These are phyloP conservation scores for Chrysanthemum lavandulifolium DNA, from an alignment of 129 eudicot genomes.

Conservation along the genomic window DNA sequence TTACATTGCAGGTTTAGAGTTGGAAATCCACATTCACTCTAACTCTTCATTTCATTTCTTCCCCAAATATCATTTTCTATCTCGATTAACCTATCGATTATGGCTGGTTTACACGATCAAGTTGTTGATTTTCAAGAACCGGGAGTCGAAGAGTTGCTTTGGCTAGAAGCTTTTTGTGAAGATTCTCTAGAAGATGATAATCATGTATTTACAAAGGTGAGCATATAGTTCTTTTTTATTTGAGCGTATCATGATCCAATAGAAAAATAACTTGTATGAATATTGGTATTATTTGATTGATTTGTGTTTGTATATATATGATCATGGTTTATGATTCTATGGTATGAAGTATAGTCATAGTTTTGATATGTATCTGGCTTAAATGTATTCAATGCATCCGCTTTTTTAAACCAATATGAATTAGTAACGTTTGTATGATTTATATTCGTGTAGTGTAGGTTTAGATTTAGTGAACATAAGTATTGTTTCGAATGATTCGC, in stretches of 20 bases:
- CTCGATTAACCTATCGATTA: conserved; percentile 11
- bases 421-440: too few relatives aligned
- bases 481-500: not conserved
- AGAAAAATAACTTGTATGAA: not conserved
- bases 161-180: not conserved
- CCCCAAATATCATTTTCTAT: conserved; percentile 20
- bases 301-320: too few relatives aligned
- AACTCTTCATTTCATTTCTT: conserved; percentile 11
- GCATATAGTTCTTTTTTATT: not conserved
- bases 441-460: too few relatives aligned
- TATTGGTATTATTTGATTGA: too few relatives aligned
- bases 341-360: too few relatives aligned
- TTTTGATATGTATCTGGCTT: too few relatives aligned
- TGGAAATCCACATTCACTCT: conserved; percentile 49
- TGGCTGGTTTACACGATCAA: conserved; percentile 27
- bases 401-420: too few relatives aligned
- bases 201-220: conserved; percentile 24
- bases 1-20: conserved; percentile 72
- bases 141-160: not conserved
- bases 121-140: conserved; percentile 17
- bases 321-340: too few relatives aligned
- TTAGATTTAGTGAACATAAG: not conserved
- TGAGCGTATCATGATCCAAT: not conserved
- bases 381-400: too few relatives aligned
- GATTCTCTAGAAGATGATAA: conserved; percentile 32